Conservation (phyloP, 2,329 filamentous ascomycete genomes). For the Beauveria caledonica region DNA sequence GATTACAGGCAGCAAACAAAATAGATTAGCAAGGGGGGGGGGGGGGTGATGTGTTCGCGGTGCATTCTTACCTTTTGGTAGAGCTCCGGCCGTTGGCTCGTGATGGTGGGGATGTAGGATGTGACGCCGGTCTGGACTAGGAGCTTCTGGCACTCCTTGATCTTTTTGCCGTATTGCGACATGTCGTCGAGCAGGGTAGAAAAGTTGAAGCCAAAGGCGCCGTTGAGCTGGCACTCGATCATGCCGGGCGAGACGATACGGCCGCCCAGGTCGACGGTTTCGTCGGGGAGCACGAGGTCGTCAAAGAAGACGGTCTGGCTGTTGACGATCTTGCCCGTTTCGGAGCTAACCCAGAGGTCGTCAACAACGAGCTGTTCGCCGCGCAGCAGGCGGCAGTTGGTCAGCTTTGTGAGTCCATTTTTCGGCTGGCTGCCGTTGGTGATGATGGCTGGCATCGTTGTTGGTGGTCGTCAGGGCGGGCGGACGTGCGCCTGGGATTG, state of each 20-base stretch:
- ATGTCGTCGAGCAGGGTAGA: slow-evolving; percentile 65
- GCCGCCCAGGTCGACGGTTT: slow-evolving; percentile 69
- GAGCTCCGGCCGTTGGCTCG: slow-evolving; percentile 70
- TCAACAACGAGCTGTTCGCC: slow-evolving; percentile 59
- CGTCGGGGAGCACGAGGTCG: slow-evolving; percentile 59
- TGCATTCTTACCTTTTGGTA: slow-evolving; percentile 58
- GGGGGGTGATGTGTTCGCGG: too few relatives aligned
- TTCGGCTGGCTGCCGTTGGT: slow-evolving; percentile 24
- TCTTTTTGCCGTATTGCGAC: slow-evolving; percentile 61
- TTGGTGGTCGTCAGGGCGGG: slow-evolving; percentile 11
- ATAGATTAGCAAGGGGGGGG: background rate
- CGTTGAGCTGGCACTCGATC: slow-evolving; percentile 88
- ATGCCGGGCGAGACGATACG: slow-evolving; percentile 79
- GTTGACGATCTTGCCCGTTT: slow-evolving; percentile 72
- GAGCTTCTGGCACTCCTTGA: slow-evolving; percentile 61
- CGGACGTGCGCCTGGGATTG: too few relatives aligned
- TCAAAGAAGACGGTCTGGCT: slow-evolving; percentile 62
- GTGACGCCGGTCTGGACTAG: slow-evolving; percentile 77
- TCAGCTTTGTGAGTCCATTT: slow-evolving; percentile 71
- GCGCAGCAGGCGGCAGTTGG: slow-evolving; percentile 73
- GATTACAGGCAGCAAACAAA: background rate
- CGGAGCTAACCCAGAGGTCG: slow-evolving; percentile 83
- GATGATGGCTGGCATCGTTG: slow-evolving; percentile 41
- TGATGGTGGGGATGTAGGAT: slow-evolving; percentile 78
- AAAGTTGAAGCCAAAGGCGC: slow-evolving; percentile 89